Evolutionary conservation across 1,284 basidiomycete species (phyloP).

Genomic region (Moesziomyces parantarcticus): DNA sequence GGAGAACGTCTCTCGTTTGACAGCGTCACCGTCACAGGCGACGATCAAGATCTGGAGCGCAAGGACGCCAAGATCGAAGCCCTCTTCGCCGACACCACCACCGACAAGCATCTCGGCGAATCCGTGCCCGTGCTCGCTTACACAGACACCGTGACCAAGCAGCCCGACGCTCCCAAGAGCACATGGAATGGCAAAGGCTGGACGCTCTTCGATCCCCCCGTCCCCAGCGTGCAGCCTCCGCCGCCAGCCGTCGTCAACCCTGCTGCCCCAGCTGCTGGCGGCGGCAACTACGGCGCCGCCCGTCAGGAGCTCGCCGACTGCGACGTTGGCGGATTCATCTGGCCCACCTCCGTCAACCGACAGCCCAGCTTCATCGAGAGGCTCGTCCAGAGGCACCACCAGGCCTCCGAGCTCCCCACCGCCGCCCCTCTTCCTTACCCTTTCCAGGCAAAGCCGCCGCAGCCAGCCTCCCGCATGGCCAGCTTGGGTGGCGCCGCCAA

Average conservation of each 20-base stretch:
- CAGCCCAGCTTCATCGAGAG: constrained; percentile 47
- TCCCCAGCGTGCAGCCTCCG: constrained; percentile 15
- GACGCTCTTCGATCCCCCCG: constrained; percentile 37
- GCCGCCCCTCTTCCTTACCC: constrained; percentile 25
- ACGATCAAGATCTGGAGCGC: constrained; percentile 20
- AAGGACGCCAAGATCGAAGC: constrained; percentile 36
- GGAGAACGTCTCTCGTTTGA: constrained; percentile 18
- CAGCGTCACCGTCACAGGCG: constrained; percentile 25
- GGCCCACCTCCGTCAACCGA: constrained; percentile 30
- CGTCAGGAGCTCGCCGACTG: constrained; percentile 26
- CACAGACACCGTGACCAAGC: not conserved
- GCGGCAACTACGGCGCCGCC: constrained; percentile 37
- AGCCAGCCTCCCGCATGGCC: constrained; percentile 39
- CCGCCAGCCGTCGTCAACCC: constrained; percentile 10
- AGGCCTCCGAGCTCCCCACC: constrained; percentile 15
- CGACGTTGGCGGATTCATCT: constrained; percentile 33
- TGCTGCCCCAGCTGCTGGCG: not conserved
- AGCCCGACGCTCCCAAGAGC: constrained; percentile 16
- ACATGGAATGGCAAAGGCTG: constrained; percentile 44
- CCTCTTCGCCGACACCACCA: constrained; percentile 4
- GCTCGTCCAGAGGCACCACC: constrained; percentile 31
- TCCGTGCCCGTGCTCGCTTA: constrained; percentile 21
- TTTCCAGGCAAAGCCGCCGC: constrained; percentile 19
- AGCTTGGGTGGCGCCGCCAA: constrained; percentile 39
- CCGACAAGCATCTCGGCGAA: not conserved